Base-by-base conservation (phyloP, 305 asterid genomes). In the Fraxinus dipetala region DNA sequence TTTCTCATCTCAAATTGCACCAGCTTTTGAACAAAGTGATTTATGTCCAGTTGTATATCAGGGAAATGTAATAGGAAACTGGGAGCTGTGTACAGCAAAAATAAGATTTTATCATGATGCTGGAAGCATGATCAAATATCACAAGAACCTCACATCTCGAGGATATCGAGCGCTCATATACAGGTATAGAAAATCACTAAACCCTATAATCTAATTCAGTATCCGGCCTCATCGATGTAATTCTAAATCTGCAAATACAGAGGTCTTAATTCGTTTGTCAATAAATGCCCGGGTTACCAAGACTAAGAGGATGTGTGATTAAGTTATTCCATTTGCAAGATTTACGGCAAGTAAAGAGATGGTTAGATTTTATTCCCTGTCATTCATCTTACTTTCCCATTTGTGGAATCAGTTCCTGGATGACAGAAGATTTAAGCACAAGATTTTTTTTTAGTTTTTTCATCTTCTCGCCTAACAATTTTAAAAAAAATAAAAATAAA, bases 61-160 rank as follows among this genome's bases (percentile, higher is more conserved):
- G 98, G 87, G 36, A 48, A 82, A 43, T 76, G 87, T 81, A 18
- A 72, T 91, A 3, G 95, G 91, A 40, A 14, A 65, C 20, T 94
- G 97, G 96, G 92, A 84, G 77, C 84, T 95, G 32, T 95, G 98
- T 89, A 94, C 98, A 0, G 86, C 2, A 75, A 85, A 90, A 83
- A 90, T 94, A 80, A 0, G 0, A 0, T 89, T 89, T 77, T 26
- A 40, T 76, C 96, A 93, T 81, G 98, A 96, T 87, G 84, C 94
- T 22, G 99, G 99, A 78, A 96, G 98, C 89, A 96, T 96, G 99
- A 91, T 96, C 85, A 87, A 84, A 40, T 94, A 90, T 86, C 99
- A 96, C 89, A 92, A 87, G 88, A 94, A 91, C 83, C 98, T 96
- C 79, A 93, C 98, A 1, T 83, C 90, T 26, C 85, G 86, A 22